Evolutionary conservation across 1,139 yeast species (phyloP), one percentile per base, ranked within the genome.

Genomic region (Hanseniaspora gamundiae): DNA sequence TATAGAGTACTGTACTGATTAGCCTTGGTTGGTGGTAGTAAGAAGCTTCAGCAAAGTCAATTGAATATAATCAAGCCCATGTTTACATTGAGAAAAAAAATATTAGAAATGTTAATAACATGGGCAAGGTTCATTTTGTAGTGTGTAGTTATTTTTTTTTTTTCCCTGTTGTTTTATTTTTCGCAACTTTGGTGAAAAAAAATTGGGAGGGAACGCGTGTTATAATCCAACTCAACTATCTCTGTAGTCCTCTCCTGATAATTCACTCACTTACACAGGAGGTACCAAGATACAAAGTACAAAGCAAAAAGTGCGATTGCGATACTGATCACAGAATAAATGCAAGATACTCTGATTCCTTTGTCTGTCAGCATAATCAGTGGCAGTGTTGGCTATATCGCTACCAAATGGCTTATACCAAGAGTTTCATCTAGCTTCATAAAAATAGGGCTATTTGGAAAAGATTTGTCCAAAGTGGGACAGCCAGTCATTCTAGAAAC

Each of bases 401-500:
- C 39, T 22, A 36, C 39, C 10, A 22, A 22, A 21, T 36, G 39
- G 39, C 17, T 86, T 50, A 79, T 87, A 31, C 96, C 96, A 1
- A 64, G 70, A 33, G 71, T 82, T 14, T 72, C 80, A 1, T 70
- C 76, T 1, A 70, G 78, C 43, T 86, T 93, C 61, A 71, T 83
- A 31, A 71, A 73, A 47, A 76, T 82, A 39, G 98, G 98, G 0
- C 70, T 91, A 21, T 75, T 69, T 50, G 99, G 99, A 7, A 76
- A 72, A 50, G 99, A 91, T 58, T 55, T 86, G 59, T 78, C 87
- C 42, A 91, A 91, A 59, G 64, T 65, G 10, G 72, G 70, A n/a
- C 73, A 69, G 21, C 93, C 94, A 0, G 69, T 78, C 6, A 71
- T 88, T 13, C 93, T 98, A 1, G 99, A 91, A 62, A 75, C 94